Evolutionary conservation across 306 rosid genomes (phyloP).

Genomic region (Prinsepia uniflora): DNA sequence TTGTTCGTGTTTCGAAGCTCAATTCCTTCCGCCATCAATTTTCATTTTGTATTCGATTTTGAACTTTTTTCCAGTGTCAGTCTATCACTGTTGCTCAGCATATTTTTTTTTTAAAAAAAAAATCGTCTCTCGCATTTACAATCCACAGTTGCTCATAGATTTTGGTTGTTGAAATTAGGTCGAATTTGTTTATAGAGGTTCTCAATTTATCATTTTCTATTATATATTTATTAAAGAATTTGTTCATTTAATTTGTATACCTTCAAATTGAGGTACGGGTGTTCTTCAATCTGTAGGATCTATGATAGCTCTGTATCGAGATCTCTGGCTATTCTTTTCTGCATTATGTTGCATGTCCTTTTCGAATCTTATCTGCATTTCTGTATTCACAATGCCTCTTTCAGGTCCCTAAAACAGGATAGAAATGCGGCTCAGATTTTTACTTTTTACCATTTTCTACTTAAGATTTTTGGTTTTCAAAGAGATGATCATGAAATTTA

Average conservation of each 20-base stretch:
- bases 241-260: constrained; percentile 17
- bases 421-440: neutral
- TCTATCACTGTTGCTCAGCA: neutral
- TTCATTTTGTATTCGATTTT: constrained; percentile 4
- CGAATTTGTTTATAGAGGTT: constrained; percentile 13
- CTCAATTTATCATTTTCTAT: constrained; percentile 7
- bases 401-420: neutral
- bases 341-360: neutral
- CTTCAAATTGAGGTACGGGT: neutral
- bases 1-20: neutral
- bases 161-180: constrained; percentile 33
- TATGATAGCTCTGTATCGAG: constrained; percentile 21
- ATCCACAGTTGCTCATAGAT: neutral
- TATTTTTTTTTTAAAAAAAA: neutral
- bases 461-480: neutral
- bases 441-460: neutral
- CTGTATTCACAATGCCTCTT: neutral
- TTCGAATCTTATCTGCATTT: neutral
- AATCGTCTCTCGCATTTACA: neutral
- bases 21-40: neutral
- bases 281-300: constrained; percentile 22
- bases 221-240: neutral
- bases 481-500: neutral
- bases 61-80: constrained; percentile 2
- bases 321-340: constrained; percentile 28